Evolutionary conservation across 768 basidiomycete genomes (phyloP).

Genomic region (Boletus sp.): DNA sequence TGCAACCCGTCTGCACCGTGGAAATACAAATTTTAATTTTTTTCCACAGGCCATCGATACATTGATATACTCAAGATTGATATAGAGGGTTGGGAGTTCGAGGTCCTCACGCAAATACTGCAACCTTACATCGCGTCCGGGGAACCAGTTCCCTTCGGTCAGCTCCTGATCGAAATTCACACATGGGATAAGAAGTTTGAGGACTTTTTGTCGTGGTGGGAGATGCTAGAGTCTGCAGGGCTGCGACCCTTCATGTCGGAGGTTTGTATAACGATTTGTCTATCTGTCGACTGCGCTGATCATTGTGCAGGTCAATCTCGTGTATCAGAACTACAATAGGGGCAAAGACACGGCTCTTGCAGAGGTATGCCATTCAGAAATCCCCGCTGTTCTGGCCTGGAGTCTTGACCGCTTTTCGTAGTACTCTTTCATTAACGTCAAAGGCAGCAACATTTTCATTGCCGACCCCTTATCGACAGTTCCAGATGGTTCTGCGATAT

Average conservation of each 20-base stretch:
- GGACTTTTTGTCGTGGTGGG: conserved; percentile 45
- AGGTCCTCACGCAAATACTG: conserved; percentile 40
- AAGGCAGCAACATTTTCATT: conserved; percentile 49
- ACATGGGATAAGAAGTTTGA: conserved; percentile 35
- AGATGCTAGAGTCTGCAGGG: conserved; percentile 44
- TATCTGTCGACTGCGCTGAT: background rate
- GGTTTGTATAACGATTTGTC: conserved; percentile 14
- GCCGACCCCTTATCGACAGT: conserved; percentile 14
- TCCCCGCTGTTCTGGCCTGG: background rate
- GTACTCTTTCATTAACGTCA: conserved; percentile 57
- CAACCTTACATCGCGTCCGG: conserved; percentile 35
- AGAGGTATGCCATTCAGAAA: conserved; percentile 37
- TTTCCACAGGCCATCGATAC: conserved; percentile 31
- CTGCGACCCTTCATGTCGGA: conserved; percentile 49
- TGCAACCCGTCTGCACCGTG: background rate
- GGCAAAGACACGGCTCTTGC: conserved; percentile 45
- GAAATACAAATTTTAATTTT: background rate
- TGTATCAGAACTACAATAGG: conserved; percentile 57
- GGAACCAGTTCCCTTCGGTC: conserved; percentile 45
- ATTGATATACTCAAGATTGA: conserved; percentile 47
- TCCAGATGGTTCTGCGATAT: conserved; percentile 15
- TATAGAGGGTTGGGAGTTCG: conserved; percentile 49
- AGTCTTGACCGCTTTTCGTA: conserved; percentile 18
- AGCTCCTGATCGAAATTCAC: conserved; percentile 48
- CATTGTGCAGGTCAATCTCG: conserved; percentile 47